Conservation (phyloP, 768 basidiomycete genomes). For the Phanerodontia chrysosporium region DNA sequence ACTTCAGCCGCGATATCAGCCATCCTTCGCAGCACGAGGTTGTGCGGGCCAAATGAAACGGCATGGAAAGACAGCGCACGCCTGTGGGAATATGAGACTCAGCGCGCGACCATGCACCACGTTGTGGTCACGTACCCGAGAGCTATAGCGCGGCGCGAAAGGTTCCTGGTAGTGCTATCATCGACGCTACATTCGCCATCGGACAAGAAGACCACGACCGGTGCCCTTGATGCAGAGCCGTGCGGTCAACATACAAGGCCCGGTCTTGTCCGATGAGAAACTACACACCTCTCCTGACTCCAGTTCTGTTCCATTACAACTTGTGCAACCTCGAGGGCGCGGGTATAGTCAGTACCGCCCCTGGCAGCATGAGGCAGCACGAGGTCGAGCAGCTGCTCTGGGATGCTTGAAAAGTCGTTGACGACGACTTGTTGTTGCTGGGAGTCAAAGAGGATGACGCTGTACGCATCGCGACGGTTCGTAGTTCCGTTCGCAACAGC, state of each 20-base stretch:
- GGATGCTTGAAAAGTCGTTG: constrained; percentile 45
- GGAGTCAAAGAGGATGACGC: constrained; percentile 44
- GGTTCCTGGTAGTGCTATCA: constrained; percentile 34
- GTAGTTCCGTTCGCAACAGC: constrained; percentile 29
- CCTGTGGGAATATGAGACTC: constrained; percentile 23
- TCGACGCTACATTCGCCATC: constrained; percentile 45
- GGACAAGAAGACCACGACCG: constrained; percentile 54
- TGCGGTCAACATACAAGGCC: background rate
- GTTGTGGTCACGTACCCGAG: constrained; percentile 34
- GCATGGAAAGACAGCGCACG: constrained; percentile 55
- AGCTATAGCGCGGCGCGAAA: constrained; percentile 39
- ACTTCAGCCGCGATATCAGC: constrained; percentile 43
- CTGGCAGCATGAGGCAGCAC: constrained; percentile 29
- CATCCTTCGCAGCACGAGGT: constrained; percentile 43
- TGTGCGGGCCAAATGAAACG: constrained; percentile 47
- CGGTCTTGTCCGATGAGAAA: no score
- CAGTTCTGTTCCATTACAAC: constrained; percentile 40
- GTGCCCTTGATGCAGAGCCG: constrained; percentile 28
- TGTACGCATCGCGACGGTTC: constrained; percentile 49
- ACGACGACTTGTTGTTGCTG: constrained; percentile 20
- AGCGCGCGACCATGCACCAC: background rate
- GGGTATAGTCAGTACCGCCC: constrained; percentile 41
- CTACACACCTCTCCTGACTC: constrained; percentile 46
- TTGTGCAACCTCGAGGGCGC: constrained; percentile 35
- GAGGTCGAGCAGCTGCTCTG: constrained; percentile 38